Conservation (phyloP, 371 early-diverging fungal species). For the Rhizopus stolonifer region DNA sequence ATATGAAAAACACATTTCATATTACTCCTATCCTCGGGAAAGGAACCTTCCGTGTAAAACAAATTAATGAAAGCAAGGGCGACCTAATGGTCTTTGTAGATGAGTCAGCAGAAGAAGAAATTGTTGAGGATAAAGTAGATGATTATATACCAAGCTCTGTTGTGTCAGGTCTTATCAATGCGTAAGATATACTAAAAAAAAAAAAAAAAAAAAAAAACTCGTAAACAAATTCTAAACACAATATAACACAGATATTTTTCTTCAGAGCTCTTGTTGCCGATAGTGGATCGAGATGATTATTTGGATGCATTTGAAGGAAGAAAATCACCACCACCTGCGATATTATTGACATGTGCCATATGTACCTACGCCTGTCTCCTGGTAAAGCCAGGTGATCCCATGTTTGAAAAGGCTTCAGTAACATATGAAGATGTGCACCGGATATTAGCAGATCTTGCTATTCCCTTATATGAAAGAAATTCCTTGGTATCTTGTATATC, state of each 20-base stretch:
- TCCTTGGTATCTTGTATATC: conserved; percentile 36
- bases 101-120: conserved; percentile 27
- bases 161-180: conserved; percentile 25
- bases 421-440: conserved; percentile 32
- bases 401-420: conserved; percentile 24
- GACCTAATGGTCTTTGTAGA: conserved; percentile 38
- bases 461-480: conserved; percentile 22
- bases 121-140: conserved; percentile 21
- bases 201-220: conserved; percentile 3
- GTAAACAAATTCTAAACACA: background rate
- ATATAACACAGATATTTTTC: conserved; percentile 29
- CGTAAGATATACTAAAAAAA: conserved; percentile 17
- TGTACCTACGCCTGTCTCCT: conserved; percentile 37
- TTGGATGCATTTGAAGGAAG: conserved; percentile 37
- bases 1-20: too few relatives aligned
- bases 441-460: conserved; percentile 30
- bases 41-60: conserved; percentile 13
- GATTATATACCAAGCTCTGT: conserved; percentile 29
- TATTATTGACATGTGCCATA: conserved; percentile 41
- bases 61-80: conserved; percentile 29
- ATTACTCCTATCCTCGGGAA: too few relatives aligned
- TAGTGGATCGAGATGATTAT: conserved; percentile 34
- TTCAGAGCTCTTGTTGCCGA: conserved; percentile 31
- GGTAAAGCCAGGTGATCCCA: conserved; percentile 20
- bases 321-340: conserved; percentile 28